Evolutionary conservation across 495 filamentous ascomycete species (phyloP).

Genomic region (Talaromyces wortmannii): DNA sequence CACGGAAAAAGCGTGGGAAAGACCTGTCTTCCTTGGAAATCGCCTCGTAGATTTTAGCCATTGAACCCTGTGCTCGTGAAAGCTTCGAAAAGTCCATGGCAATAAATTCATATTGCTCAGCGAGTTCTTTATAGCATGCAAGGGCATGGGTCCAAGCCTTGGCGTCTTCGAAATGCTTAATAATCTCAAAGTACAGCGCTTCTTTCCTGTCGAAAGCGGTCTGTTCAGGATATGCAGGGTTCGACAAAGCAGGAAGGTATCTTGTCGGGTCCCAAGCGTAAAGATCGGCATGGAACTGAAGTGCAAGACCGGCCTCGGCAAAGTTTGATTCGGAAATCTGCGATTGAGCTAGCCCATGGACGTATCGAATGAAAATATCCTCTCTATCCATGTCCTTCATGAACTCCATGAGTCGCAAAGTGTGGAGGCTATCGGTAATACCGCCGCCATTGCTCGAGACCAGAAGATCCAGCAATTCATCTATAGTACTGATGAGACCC

Average conservation of each 20-base stretch:
- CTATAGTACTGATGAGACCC: slow-evolving; percentile 72
- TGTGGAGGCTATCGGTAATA: slow-evolving; percentile 75
- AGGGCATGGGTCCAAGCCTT: slow-evolving; percentile 88
- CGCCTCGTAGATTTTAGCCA: slow-evolving; percentile 87
- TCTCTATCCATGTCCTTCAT: slow-evolving; percentile 95
- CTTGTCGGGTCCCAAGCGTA: slow-evolving; percentile 83
- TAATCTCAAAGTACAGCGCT: slow-evolving; percentile 85
- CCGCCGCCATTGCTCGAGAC: slow-evolving; percentile 86
- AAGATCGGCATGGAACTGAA: slow-evolving; percentile 85
- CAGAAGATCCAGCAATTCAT: slow-evolving; percentile 85
- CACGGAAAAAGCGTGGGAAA: slow-evolving; percentile 84
- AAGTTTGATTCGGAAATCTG: slow-evolving; percentile 71
- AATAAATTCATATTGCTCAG: slow-evolving; percentile 78
- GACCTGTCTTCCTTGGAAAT: slow-evolving; percentile 73
- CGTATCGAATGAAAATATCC: slow-evolving; percentile 94
- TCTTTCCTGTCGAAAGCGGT: slow-evolving; percentile 91
- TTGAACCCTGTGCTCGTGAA: slow-evolving; percentile 79
- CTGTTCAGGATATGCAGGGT: slow-evolving; percentile 75
- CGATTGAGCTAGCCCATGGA: slow-evolving; percentile 81
- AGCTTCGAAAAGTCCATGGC: slow-evolving; percentile 90
- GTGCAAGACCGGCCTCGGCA: slow-evolving; percentile 85
- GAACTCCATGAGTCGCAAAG: slow-evolving; percentile 90
- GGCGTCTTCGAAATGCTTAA: slow-evolving; percentile 88
- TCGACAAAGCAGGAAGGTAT: slow-evolving; percentile 58
- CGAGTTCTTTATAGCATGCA: slow-evolving; percentile 86